phyloP scores from a whole-genome alignment of 805 yeast genomes.

The Kluyveromyces wickerhamii region DNA sequence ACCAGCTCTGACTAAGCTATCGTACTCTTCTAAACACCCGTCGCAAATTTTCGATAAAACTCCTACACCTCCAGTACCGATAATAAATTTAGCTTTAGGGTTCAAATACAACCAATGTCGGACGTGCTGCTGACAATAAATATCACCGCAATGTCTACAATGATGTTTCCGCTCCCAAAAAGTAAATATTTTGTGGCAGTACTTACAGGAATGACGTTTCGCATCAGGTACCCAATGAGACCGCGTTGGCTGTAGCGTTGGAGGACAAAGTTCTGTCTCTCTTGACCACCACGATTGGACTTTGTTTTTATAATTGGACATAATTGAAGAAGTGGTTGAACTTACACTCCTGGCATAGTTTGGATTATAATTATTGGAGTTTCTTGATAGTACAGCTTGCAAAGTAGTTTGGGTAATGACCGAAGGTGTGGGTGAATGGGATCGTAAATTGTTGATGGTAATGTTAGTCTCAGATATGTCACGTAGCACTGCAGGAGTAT shows the following conservation, averaged over 20 bases:
- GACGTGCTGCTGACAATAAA: conserved; percentile 65
- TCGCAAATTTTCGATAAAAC: conserved; percentile 61
- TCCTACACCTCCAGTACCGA: conserved; percentile 56
- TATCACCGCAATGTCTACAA: conserved; percentile 79
- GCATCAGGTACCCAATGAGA: conserved; percentile 73
- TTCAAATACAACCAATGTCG: conserved; percentile 48
- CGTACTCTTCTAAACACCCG: conserved; percentile 54
- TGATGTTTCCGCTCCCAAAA: conserved; percentile 76
- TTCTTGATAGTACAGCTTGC: conserved; percentile 22
- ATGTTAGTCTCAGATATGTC: conserved; percentile 38
- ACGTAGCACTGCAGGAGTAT: conserved; percentile 82
- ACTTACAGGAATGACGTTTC: conserved; percentile 52
- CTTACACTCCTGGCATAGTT: conserved; percentile 17
- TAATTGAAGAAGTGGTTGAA: conserved; percentile 17
- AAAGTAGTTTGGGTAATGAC: conserved; percentile 6
- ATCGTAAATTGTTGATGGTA: conserved; percentile 33
- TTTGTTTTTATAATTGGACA: conserved; percentile 8
- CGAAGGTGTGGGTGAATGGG: conserved; percentile 13
- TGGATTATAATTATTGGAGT: conserved; percentile 24
- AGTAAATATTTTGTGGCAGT: conserved; percentile 63
- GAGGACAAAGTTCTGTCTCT: not conserved
- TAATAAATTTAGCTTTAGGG: conserved; percentile 53
- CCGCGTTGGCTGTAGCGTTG: conserved; percentile 38
- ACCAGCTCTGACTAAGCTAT: conserved; percentile 34
- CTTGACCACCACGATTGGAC: conserved; percentile 7